phyloP scores from a whole-genome alignment of 2,329 filamentous ascomycete genomes.

The Paecilomyces variotii region DNA sequence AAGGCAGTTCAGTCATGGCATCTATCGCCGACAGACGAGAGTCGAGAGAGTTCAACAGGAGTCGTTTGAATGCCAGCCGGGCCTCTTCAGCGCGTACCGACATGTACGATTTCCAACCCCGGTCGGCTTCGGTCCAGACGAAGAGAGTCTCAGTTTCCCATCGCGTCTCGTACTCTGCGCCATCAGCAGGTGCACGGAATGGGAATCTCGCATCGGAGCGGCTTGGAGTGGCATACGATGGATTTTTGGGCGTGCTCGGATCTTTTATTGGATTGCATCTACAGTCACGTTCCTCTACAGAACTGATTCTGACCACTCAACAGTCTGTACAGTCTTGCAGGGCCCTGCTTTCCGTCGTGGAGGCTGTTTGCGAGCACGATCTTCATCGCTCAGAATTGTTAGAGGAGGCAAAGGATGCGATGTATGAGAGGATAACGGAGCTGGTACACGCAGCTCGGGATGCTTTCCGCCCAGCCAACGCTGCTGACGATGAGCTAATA shows the following conservation, averaged over 20 bases:
- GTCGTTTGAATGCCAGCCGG: constrained; percentile 20
- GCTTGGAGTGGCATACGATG: constrained; percentile 72
- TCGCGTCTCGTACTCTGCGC: constrained; percentile 66
- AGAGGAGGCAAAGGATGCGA: constrained; percentile 59
- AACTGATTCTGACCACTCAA: constrained; percentile 73
- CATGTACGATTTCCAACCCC: constrained; percentile 17
- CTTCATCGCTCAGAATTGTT: constrained; percentile 58
- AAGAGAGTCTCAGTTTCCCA: constrained; percentile 55
- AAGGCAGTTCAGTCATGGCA: constrained; percentile 15
- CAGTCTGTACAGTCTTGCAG: constrained; percentile 77
- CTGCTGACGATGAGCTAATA: constrained; percentile 64
- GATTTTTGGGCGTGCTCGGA: constrained; percentile 80
- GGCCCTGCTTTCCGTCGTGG: constrained; percentile 68
- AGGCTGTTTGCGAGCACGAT: constrained; percentile 74
- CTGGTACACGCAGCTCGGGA: constrained; percentile 75
- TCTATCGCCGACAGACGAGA: constrained; percentile 22
- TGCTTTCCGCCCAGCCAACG: constrained; percentile 61
- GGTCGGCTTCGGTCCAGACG: constrained; percentile 27
- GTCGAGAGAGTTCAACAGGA: constrained; percentile 24
- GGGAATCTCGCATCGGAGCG: constrained; percentile 76
- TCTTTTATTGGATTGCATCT: constrained; percentile 91
- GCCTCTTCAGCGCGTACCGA: constrained; percentile 17
- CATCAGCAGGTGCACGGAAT: constrained; percentile 54
- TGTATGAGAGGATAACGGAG: constrained; percentile 73
- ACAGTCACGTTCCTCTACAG: constrained; percentile 81